phyloP scores from a whole-genome alignment of 176 grass and related monocot genomes.

The Hyparrhenia diplandra region DNA sequence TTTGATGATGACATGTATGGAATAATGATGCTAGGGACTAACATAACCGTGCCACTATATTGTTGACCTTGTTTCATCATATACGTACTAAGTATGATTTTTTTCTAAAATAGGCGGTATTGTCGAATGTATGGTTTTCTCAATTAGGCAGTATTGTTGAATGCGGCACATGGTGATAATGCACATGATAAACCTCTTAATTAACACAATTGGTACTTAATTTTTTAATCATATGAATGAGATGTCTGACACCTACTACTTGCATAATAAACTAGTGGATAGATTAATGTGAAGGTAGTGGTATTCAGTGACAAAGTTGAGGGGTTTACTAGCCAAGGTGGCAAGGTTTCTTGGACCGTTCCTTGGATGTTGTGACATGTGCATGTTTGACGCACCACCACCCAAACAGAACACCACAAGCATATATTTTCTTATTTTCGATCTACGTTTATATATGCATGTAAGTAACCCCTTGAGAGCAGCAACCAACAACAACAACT shows the following conservation, averaged over 20 bases:
- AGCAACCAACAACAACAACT: background rate
- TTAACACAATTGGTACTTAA: background rate
- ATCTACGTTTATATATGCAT: too few relatives aligned
- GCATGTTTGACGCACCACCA: constrained; percentile 11
- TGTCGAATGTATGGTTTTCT: too few relatives aligned
- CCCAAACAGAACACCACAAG: background rate
- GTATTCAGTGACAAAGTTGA: background rate
- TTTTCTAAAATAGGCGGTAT: too few relatives aligned
- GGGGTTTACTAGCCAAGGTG: background rate
- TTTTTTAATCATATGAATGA: background rate
- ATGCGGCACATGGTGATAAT: too few relatives aligned
- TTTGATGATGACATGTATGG: background rate
- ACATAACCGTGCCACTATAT: background rate
- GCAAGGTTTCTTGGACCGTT: background rate
- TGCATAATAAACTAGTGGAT: background rate
- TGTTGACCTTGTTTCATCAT: background rate
- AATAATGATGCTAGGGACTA: background rate
- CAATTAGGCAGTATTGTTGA: too few relatives aligned
- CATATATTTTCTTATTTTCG: background rate
- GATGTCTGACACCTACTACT: background rate
- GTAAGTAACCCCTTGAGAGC: background rate
- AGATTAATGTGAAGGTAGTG: background rate
- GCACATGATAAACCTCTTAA: too few relatives aligned
- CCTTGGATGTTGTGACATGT: background rate
- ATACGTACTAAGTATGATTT: background rate